These are phyloP conservation scores for Oryza australiensis DNA, from an alignment of 176 grass and related monocot species.

Conservation along the genomic window DNA sequence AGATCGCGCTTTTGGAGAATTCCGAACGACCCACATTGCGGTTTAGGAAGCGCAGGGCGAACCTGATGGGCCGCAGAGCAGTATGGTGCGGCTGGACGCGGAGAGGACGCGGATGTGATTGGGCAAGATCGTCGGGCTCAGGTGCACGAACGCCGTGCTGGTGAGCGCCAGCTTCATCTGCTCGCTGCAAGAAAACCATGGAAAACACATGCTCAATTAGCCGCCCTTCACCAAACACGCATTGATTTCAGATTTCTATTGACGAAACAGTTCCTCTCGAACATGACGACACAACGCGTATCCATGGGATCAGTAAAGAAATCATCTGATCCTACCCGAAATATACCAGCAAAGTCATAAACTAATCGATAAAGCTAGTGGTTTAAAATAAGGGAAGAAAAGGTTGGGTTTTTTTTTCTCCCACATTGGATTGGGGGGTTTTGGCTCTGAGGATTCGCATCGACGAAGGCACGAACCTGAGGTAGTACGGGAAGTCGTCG, in stretches of 20 bases:
- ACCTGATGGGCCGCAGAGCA: constrained; percentile 84
- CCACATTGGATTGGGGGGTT: background rate
- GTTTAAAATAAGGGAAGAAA: background rate
- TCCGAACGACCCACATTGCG: background rate
- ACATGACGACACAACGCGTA: background rate
- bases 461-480: constrained; percentile 39
- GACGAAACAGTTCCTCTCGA: background rate
- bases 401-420: background rate
- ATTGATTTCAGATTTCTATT: background rate
- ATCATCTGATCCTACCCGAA: background rate
- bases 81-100: constrained; percentile 65
- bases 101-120: constrained; percentile 62
- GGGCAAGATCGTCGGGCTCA: constrained; percentile 51
- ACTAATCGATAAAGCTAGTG: background rate
- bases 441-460: background rate
- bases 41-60: background rate
- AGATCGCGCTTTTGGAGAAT: background rate
- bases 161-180: constrained; percentile 55
- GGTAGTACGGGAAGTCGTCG: constrained; percentile 73
- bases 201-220: constrained; percentile 28
- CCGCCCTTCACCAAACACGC: constrained; percentile 16
- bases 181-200: constrained; percentile 54
- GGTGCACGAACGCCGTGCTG: constrained; percentile 68
- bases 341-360: background rate
- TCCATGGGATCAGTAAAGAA: background rate